Conservation (phyloP, 495 filamentous ascomycete genomes). For the Chaetomium tenue region DNA sequence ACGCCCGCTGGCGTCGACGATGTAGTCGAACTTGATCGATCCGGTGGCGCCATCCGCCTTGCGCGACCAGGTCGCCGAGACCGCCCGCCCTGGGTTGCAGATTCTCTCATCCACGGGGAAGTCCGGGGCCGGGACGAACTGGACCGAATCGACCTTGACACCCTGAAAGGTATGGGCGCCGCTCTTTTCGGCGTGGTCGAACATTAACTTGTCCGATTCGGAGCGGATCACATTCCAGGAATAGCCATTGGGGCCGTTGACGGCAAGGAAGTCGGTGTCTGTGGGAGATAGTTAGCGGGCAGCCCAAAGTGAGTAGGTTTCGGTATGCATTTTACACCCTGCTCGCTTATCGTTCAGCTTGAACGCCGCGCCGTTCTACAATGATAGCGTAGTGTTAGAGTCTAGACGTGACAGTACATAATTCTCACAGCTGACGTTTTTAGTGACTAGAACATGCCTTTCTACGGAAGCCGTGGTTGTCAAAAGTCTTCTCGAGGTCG, state of each 20-base stretch:
- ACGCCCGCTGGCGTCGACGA: conserved; percentile 49
- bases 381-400: not conserved
- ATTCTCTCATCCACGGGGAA: conserved; percentile 12
- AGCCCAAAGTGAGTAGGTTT: not conserved
- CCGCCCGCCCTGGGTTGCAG: conserved; percentile 41
- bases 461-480: conserved; percentile 45
- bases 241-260: conserved; percentile 43
- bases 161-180: conserved; percentile 30
- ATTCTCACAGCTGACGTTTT: too few relatives aligned
- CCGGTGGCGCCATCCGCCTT: conserved; percentile 43
- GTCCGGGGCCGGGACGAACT: conserved; percentile 32
- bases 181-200: conserved; percentile 44
- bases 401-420: too few relatives aligned
- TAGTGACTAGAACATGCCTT: too few relatives aligned
- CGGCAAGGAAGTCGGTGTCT: conserved; percentile 52
- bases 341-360: conserved; percentile 12
- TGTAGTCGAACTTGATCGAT: conserved; percentile 43
- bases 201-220: conserved; percentile 52
- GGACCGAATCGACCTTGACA: conserved; percentile 44
- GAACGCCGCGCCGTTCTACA: conserved; percentile 45
- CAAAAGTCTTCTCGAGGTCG: conserved; percentile 46
- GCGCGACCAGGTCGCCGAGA: conserved; percentile 46
- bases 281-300: not conserved
- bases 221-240: conserved; percentile 56
- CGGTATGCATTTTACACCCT: not conserved